Percentiles rank a stretch among this genome's conserved stretches.
Conservation (phyloP, 73 alveolate species). For the Paramecium biaurelia region DNA sequence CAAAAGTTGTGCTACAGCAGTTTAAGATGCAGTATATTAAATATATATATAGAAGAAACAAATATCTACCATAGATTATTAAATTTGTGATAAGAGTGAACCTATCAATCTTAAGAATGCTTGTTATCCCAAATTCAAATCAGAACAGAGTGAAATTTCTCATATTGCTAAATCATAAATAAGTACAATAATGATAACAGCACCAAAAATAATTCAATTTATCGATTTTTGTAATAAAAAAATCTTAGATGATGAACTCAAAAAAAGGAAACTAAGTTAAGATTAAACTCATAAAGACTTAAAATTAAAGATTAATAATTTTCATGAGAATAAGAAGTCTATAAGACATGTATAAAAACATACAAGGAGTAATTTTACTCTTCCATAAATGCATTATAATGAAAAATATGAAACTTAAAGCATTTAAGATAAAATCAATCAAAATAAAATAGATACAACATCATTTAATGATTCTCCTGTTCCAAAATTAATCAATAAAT, state of each 20-base stretch:
- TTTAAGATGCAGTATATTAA: neutral
- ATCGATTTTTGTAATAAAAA: neutral
- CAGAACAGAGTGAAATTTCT: neutral
- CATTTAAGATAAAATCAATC: neutral
- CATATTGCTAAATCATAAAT: neutral
- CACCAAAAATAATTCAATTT: neutral
- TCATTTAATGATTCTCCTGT: slow-evolving; percentile 5
- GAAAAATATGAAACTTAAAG: neutral
- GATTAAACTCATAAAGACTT: neutral
- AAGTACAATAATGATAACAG: neutral
- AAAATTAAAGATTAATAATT: neutral
- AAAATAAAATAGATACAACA: neutral
- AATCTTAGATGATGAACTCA: neutral
- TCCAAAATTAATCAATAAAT: neutral
- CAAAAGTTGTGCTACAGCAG: neutral
- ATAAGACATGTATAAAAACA: neutral
- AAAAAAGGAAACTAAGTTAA: neutral
- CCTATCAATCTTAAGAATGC: neutral
- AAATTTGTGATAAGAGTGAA: neutral
- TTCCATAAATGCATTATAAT: neutral
- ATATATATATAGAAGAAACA: neutral
- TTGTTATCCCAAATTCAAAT: neutral
- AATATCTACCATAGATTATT: neutral
- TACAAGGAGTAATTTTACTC: neutral
- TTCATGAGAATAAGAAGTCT: neutral